Evolutionary conservation across 1,284 basidiomycete genomes (phyloP).

Genomic region (Rhodotorula sp.): DNA sequence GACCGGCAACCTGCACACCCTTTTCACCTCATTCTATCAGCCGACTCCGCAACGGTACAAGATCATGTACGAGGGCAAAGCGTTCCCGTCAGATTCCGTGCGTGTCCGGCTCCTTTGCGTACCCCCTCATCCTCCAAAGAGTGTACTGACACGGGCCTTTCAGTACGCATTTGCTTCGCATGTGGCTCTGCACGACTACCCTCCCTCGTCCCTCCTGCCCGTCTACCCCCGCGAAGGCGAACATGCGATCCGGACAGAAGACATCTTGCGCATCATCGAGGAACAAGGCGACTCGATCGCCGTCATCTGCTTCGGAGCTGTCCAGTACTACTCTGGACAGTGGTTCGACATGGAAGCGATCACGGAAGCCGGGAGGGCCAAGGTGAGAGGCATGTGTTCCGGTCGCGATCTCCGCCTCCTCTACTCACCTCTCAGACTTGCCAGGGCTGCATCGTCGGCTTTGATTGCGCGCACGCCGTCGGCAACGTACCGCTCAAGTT

Average conservation of each 20-base stretch:
- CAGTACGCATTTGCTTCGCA: slow-evolving; percentile 95
- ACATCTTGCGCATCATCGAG: slow-evolving; percentile 76
- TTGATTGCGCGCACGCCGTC: slow-evolving; percentile 93
- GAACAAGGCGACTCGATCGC: slow-evolving; percentile 74
- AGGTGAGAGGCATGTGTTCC: slow-evolving; percentile 55
- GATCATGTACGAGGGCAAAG: slow-evolving; percentile 89
- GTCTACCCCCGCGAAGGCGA: slow-evolving; percentile 77
- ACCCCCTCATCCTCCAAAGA: not conserved
- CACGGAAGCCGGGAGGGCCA: slow-evolving; percentile 71
- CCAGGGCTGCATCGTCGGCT: slow-evolving; percentile 86
- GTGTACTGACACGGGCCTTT: not conserved
- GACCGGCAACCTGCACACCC: slow-evolving; percentile 90
- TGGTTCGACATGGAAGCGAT: slow-evolving; percentile 82
- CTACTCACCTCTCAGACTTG: slow-evolving; percentile 32
- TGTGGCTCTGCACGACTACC: slow-evolving; percentile 72
- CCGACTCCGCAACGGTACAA: slow-evolving; percentile 81
- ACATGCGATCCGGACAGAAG: slow-evolving; percentile 80
- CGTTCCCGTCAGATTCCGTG: slow-evolving; percentile 94
- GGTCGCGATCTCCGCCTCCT: not conserved
- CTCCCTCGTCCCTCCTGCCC: slow-evolving; percentile 73
- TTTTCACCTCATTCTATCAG: slow-evolving; percentile 91
- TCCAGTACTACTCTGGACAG: slow-evolving; percentile 99
- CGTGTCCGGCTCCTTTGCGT: slow-evolving; percentile 43
- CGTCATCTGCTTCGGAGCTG: slow-evolving; percentile 81
- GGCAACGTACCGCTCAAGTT: slow-evolving; percentile 88